Base-by-base conservation (phyloP, 169 alveolate species). In the Eimeria sp. region DNA sequence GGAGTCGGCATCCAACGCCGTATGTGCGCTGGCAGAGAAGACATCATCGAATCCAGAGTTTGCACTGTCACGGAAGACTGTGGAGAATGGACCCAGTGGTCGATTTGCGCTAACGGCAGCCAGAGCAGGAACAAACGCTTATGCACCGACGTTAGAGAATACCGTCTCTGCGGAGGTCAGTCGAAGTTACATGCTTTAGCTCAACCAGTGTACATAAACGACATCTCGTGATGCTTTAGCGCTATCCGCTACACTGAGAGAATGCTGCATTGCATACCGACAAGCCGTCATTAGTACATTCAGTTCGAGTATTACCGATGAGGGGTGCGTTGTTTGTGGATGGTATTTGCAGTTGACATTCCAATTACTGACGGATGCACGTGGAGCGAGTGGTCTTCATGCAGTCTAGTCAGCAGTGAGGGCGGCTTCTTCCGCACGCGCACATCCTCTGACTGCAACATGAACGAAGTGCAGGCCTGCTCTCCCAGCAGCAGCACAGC, bases 161-260 rank as follows among this genome's bases (percentile, higher is more conserved):
- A 49, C 27, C 72, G 89, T 4, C 22, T 34, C 89, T 82, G 89
- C 73, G 67, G 73, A 7, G 89, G 89, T 82, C 43, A 82, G 89
- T 25, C 34, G 2, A 18, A 11, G 89, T 25, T 7, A 18, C 5
- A 11, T 61, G n/a, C 5, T 61, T 61, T 61, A 18, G 5, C 7
- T 18, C n/a, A 61, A 4, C 70, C 70, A 4, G 9, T 3, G 5
- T 1, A 18, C 3, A 34, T 34, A 34, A 34, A 7, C 20, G 70
- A 18, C 20, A 14, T 61, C 70, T 20, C 70, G 2, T 61, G 3
- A 11, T 61, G 27, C 5, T 61, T 5, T 61, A 61, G 40, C 0
- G 40, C 40, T 0, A 34, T 34, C 40, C 40, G 40, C 40, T 34
- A 34, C 40, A 34, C 40, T 34, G 40, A 34, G 40, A 34, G 0